phyloP scores from a whole-genome alignment of 2,329 filamentous ascomycete genomes.

The Aspergillus hiratsukae region DNA sequence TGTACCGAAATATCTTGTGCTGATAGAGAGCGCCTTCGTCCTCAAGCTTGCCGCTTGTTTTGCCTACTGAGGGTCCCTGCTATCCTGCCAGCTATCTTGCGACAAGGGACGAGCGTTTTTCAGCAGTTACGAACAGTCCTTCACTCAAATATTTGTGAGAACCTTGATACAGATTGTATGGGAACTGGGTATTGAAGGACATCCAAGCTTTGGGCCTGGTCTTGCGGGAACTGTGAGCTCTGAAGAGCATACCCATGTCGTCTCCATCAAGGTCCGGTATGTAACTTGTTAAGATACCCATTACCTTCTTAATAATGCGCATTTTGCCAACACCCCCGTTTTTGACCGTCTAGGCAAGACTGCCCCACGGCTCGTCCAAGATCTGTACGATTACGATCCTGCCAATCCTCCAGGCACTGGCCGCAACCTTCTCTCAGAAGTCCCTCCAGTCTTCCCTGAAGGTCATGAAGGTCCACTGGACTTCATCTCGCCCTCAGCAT shows the following conservation, averaged over 20 bases:
- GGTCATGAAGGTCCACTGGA: constrained; percentile 31
- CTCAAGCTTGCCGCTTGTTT: constrained; percentile 19
- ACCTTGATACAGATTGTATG: constrained; percentile 6
- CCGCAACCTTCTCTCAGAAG: constrained; percentile 55
- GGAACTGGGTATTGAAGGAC: constrained; percentile 1
- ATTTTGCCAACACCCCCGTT: neutral
- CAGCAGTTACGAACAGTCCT: neutral
- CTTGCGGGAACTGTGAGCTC: constrained; percentile 10
- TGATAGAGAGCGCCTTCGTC: neutral
- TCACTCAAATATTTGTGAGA: neutral
- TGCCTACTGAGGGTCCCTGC: constrained; percentile 25
- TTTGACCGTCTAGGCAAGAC: constrained; percentile 43
- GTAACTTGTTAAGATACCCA: constrained; percentile 7
- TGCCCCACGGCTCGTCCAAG: constrained; percentile 45
- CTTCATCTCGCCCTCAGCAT: constrained; percentile 43
- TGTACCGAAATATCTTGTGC: neutral
- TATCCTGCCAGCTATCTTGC: constrained; percentile 14
- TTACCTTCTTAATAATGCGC: neutral
- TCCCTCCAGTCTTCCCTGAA: constrained; percentile 49
- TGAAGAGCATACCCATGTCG: constrained; percentile 26
- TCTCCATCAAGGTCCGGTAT: constrained; percentile 30
- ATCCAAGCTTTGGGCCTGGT: constrained; percentile 4
- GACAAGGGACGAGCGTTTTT: neutral
- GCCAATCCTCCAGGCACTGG: constrained; percentile 40
- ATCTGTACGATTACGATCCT: constrained; percentile 43